Conservation (phyloP, 2,329 filamentous ascomycete genomes). For the Madurella mycetomatis region DNA sequence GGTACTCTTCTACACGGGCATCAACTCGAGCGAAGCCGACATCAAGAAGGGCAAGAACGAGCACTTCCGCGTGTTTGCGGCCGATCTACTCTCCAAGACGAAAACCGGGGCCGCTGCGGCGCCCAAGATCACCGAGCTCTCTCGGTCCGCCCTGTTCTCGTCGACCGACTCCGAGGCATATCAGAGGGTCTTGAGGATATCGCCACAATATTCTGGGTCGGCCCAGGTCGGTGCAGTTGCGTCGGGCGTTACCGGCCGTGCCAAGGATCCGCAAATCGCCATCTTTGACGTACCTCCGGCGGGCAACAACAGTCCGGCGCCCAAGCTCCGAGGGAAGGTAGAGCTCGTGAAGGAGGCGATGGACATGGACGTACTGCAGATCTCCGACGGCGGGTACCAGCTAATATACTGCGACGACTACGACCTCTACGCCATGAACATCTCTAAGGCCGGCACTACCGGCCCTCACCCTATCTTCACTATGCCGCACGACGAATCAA, state of each 20-base stretch:
- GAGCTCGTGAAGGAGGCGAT: slow-evolving; percentile 55
- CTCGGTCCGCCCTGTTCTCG: slow-evolving; percentile 50
- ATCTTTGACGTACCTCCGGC: slow-evolving; percentile 64
- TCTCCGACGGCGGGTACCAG: slow-evolving; percentile 58
- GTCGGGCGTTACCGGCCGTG: slow-evolving; percentile 57
- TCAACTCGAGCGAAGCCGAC: slow-evolving; percentile 74
- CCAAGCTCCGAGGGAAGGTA: slow-evolving; percentile 46
- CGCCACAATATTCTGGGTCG: slow-evolving; percentile 45
- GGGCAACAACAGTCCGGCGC: slow-evolving; percentile 42
- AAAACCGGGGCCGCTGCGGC: slow-evolving; percentile 32
- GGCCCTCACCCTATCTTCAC: slow-evolving; percentile 53
- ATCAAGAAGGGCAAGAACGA: slow-evolving; percentile 73
- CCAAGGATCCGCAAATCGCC: slow-evolving; percentile 71
- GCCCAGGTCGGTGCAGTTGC: slow-evolving; percentile 69
- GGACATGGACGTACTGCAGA: slow-evolving; percentile 67
- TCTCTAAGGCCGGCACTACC: slow-evolving; percentile 43
- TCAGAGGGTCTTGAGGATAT: slow-evolving; percentile 55
- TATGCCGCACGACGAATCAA: slow-evolving; percentile 43
- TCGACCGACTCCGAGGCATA: slow-evolving; percentile 51
- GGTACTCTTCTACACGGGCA: slow-evolving; percentile 65
- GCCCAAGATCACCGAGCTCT: slow-evolving; percentile 47
- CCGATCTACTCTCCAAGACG: slow-evolving; percentile 39
- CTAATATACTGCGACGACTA: slow-evolving; percentile 75
- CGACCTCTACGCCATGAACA: slow-evolving; percentile 64
- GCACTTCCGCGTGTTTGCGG: slow-evolving; percentile 73